Evolutionary conservation across 495 filamentous ascomycete genomes (phyloP).

Genomic region (Podospora appendiculata): DNA sequence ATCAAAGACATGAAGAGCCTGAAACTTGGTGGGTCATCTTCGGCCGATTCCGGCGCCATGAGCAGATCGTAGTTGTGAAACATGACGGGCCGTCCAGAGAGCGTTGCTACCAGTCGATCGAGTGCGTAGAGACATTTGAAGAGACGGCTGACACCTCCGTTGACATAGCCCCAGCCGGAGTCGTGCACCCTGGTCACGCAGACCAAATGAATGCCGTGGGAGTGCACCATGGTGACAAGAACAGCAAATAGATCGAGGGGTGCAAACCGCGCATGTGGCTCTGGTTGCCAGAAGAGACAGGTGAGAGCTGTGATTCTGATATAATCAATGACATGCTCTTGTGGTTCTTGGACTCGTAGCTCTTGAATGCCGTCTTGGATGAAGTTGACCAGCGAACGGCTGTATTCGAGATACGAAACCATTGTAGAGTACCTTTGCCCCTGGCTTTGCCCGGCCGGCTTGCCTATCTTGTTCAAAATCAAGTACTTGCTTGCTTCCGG

Average conservation of each 20-base stretch:
- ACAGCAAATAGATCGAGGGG: slow-evolving; percentile 11
- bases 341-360: slow-evolving; percentile 4
- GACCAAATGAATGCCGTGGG: slow-evolving; percentile 52
- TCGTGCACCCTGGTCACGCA: not conserved
- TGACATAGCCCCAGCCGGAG: not conserved
- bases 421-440: slow-evolving; percentile 4
- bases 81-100: slow-evolving; percentile 56
- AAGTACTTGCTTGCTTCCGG: slow-evolving; percentile 13
- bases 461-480: slow-evolving; percentile 21
- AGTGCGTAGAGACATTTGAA: slow-evolving; percentile 64
- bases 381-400: slow-evolving; percentile 20
- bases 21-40: slow-evolving; percentile 33
- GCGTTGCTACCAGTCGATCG: slow-evolving; percentile 55
- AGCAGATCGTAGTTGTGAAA: slow-evolving; percentile 60
- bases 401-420: slow-evolving; percentile 29
- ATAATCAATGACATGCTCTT: slow-evolving; percentile 5
- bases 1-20: slow-evolving; percentile 39
- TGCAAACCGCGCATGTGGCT: slow-evolving; percentile 5
- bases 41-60: slow-evolving; percentile 17
- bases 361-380: slow-evolving; percentile 19
- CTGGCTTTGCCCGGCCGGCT: slow-evolving; percentile 15
- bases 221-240: slow-evolving; percentile 52
- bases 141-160: slow-evolving; percentile 18
- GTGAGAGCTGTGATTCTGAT: slow-evolving; percentile 18
- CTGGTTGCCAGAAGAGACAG: slow-evolving; percentile 23